Evolutionary conservation across 2,329 filamentous ascomycete species (phyloP).

Genomic region (Graphiopsis chlorocephala): DNA sequence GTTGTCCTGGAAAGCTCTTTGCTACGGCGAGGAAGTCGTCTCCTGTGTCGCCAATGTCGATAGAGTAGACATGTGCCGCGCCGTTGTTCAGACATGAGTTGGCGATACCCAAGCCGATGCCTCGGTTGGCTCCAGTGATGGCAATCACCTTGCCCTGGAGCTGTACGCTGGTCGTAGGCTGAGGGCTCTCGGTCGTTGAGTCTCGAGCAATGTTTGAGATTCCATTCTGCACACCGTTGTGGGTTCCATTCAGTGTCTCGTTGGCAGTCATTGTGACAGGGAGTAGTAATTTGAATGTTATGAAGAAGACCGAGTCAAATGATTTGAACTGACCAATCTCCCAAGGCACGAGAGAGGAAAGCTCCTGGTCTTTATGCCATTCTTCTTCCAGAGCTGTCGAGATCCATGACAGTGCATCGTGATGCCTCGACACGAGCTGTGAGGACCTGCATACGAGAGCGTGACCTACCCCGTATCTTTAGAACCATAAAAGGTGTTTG

Average conservation of each 20-base stretch:
- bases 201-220: background rate
- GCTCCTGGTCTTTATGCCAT: background rate
- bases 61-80: conserved; percentile 29
- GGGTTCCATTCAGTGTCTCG: background rate
- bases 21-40: conserved; percentile 29
- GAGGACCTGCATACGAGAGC: background rate
- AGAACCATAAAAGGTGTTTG: background rate
- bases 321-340: background rate
- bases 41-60: conserved; percentile 33
- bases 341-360: background rate
- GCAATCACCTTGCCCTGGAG: conserved; percentile 74
- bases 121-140: conserved; percentile 82
- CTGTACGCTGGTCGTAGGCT: conserved; percentile 5
- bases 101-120: conserved; percentile 60
- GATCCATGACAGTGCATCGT: background rate
- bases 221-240: background rate
- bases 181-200: background rate
- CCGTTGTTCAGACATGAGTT: conserved; percentile 33
- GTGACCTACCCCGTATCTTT: background rate
- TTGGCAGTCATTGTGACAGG: conserved; percentile 9
- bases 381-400: background rate
- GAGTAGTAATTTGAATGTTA: background rate
- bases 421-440: background rate
- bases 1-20: conserved; percentile 26
- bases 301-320: background rate